A percentile compares a stretch with the other conserved stretches of the same genome.
Evolutionary conservation across 192 early-diverging fungal species (phyloP).

Genomic region (Oehlia diaphana): DNA sequence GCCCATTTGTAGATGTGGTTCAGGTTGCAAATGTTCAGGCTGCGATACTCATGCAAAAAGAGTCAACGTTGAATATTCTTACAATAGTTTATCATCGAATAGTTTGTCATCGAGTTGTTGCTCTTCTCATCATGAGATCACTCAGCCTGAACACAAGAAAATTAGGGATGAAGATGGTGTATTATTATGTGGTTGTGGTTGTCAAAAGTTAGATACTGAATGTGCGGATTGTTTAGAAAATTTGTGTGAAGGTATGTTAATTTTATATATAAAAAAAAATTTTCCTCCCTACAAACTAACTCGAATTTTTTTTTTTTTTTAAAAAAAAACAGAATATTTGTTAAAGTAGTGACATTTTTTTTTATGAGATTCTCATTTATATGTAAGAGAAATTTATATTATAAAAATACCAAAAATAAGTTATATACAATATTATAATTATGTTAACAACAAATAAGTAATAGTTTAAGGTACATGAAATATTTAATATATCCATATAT

Average conservation of each 20-base stretch:
- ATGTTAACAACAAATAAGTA: too few species aligned
- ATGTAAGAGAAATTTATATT: too few species aligned
- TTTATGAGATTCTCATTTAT: too few species aligned
- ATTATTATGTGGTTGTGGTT: constrained; percentile 59
- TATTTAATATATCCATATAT: neutral
- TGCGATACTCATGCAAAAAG: constrained; percentile 41
- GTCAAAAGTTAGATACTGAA: constrained; percentile 51
- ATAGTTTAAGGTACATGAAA: neutral
- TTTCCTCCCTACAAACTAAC: neutral
- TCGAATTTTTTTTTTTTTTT: neutral
- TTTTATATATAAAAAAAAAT: neutral
- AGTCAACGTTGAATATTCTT: constrained; percentile 33
- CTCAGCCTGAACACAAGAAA: constrained; percentile 3
- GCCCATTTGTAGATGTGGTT: constrained; percentile 44
- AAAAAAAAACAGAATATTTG: neutral
- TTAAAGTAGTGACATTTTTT: neutral
- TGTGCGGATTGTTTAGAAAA: constrained; percentile 55
- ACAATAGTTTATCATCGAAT: constrained; percentile 16
- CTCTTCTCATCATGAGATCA: constrained; percentile 1
- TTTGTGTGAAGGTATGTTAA: constrained; percentile 46
- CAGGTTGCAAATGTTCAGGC: constrained; percentile 39
- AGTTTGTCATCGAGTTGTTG: neutral
- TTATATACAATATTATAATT: too few species aligned
- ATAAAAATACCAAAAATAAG: too few species aligned
- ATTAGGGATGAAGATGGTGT: constrained; percentile 51